Evolutionary conservation across 2,329 filamentous ascomycete genomes (phyloP).

Genomic region (Phialocephala sp.): DNA sequence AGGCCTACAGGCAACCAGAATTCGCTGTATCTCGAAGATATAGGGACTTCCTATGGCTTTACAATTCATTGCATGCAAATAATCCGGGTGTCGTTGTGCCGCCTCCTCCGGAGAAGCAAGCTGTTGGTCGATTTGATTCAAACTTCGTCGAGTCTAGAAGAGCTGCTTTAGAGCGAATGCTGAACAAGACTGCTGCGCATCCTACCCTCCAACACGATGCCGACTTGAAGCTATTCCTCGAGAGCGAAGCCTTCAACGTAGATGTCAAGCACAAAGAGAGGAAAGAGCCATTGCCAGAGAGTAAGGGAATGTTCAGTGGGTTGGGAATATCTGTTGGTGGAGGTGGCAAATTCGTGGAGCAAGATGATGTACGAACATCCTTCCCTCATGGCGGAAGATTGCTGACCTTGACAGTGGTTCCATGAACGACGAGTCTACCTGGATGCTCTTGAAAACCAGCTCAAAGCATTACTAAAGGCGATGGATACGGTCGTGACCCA

Average conservation of each 20-base stretch:
- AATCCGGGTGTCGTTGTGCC: constrained; percentile 95
- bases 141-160: constrained; percentile 95
- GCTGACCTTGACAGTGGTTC: constrained; percentile 74
- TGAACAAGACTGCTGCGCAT: constrained; percentile 93
- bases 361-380: constrained; percentile 78
- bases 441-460: constrained; percentile 89
- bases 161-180: constrained; percentile 93
- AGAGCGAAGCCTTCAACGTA: constrained; percentile 94
- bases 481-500: constrained; percentile 93
- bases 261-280: constrained; percentile 98
- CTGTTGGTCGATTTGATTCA: constrained; percentile 91
- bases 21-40: constrained; percentile 95
- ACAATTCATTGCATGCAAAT: constrained; percentile 91
- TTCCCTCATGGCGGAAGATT: neutral
- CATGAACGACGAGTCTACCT: constrained; percentile 95
- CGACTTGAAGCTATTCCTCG: constrained; percentile 94
- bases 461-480: constrained; percentile 88
- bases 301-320: constrained; percentile 89
- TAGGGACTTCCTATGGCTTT: constrained; percentile 97
- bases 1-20: constrained; percentile 90
- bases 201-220: constrained; percentile 89
- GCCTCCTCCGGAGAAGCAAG: constrained; percentile 96
- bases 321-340: constrained; percentile 80
- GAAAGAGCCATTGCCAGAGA: constrained; percentile 85
- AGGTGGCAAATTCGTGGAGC: constrained; percentile 90